Base-by-base conservation (phyloP, 2,329 filamentous ascomycete species). In the Penicillium brasilianum region DNA sequence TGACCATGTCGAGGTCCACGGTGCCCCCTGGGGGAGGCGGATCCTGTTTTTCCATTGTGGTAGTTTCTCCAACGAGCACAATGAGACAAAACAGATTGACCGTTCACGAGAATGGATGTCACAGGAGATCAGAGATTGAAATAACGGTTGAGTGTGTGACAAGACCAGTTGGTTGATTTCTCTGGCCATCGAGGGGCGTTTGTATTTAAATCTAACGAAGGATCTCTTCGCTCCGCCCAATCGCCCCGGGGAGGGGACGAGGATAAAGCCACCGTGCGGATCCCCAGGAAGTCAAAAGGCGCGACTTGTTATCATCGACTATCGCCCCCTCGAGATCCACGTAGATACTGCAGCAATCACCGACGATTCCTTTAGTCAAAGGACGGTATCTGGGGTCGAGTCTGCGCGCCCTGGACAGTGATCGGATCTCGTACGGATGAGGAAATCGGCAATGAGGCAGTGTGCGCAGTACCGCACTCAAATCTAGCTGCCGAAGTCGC, bases 1-100 rank as follows among this genome's bases (percentile, higher is more conserved):
- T 63, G 36, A 67, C 43, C n/a, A 69, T 65, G 6, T 66, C 65
- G 22, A 71, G n/a, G 36, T 65, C 68, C 4, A 60, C 22, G 3
- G 43, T 28, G 11, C 39, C 54, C 25, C 32, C 43, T 8, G 34
- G 32, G 4, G 64, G 39, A 9, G 62, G 41, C 13, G 55, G 32
- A 28, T 66, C 44, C 20, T 61, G 52, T 22, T 67, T 67, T 59
- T 68, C 64, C 71, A 72, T 71, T 18, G 28, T 62, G 52, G 13
- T 20, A 11, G 1, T 32, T 28, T 22, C 5, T 11, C 34, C 7
- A 8, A 8, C 11, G 13, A 13, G 13, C 9, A 18, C 13, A 46
- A 16, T 28, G 28, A 22, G 7, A 30, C 20, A 11, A 48, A 9
- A 2, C 25, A 6, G 25, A 28, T 28, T 28, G 3, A 3, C 6